Evolutionary conservation across 2,329 filamentous ascomycete species (phyloP).

Genomic region (Venturiaceae sp.): DNA sequence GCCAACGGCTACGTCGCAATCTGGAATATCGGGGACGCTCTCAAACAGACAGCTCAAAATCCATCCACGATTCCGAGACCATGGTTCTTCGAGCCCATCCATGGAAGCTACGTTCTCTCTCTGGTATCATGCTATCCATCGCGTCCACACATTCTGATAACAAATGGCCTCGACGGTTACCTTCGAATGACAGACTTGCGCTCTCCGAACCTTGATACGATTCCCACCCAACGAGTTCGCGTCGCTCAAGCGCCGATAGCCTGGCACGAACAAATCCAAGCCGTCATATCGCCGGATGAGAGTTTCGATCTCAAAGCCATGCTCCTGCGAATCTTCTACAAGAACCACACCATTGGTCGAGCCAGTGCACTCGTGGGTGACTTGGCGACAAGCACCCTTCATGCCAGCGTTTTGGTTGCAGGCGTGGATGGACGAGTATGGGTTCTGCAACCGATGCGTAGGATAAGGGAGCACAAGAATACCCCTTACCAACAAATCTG

Average conservation of each 20-base stretch:
- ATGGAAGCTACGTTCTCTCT: conserved; percentile 37
- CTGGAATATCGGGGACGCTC: conserved; percentile 38
- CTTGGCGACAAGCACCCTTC: conserved; percentile 40
- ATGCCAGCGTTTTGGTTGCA: conserved; percentile 44
- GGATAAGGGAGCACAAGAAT: conserved; percentile 39
- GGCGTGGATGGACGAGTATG: conserved; percentile 41
- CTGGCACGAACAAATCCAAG: conserved; percentile 47
- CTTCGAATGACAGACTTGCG: conserved; percentile 45
- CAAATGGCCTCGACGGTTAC: conserved; percentile 45
- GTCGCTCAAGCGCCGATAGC: conserved; percentile 37
- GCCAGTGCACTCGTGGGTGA: conserved; percentile 27
- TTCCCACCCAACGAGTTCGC: conserved; percentile 38
- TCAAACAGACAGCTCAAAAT: conserved; percentile 18
- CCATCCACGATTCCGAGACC: conserved; percentile 20
- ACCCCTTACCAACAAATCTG: conserved; percentile 44
- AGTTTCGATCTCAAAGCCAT: conserved; percentile 39
- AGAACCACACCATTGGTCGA: conserved; percentile 27
- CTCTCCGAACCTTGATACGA: conserved; percentile 32
- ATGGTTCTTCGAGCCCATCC: conserved; percentile 31
- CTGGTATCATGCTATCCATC: conserved; percentile 43
- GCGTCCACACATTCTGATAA: conserved; percentile 41
- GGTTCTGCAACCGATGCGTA: conserved; percentile 41
- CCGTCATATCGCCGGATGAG: conserved; percentile 45
- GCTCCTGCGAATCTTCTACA: conserved; percentile 43
- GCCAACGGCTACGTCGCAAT: conserved; percentile 47